phyloP scores from a whole-genome alignment of 495 filamentous ascomycete species.

The Cenococcum geophilum region DNA sequence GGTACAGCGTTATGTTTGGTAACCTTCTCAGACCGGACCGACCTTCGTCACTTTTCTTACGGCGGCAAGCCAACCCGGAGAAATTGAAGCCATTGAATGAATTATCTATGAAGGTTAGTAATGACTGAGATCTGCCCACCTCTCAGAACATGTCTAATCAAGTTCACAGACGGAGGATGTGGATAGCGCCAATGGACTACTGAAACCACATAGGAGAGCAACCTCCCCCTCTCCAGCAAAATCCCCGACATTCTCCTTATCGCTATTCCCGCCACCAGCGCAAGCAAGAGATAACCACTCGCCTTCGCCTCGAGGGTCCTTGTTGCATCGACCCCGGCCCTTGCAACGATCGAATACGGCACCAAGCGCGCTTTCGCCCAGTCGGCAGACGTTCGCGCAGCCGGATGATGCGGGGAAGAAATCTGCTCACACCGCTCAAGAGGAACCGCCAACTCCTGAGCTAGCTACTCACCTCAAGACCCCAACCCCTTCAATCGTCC shows the following conservation, averaged over 20 bases:
- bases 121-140: slow-evolving; percentile 6
- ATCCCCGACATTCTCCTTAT: slow-evolving; percentile 59
- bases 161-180: slow-evolving; percentile 15
- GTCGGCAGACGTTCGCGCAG: slow-evolving; percentile 22
- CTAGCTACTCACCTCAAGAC: slow-evolving; percentile 8
- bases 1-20: slow-evolving; percentile 94
- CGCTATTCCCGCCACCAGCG: slow-evolving; percentile 46
- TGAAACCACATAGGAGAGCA: slow-evolving; percentile 26
- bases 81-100: slow-evolving; percentile 50
- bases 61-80: slow-evolving; percentile 63
- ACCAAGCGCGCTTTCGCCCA: slow-evolving; percentile 47
- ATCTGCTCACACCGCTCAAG: slow-evolving; percentile 36
- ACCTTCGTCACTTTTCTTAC: slow-evolving; percentile 53
- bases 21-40: slow-evolving; percentile 54
- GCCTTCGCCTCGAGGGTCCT: slow-evolving; percentile 40
- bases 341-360: slow-evolving; percentile 55
- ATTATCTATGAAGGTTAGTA: slow-evolving; percentile 30
- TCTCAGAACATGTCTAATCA: slow-evolving; percentile 11
- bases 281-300: slow-evolving; percentile 22
- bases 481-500: slow-evolving; percentile 39
- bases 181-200: slow-evolving; percentile 7
- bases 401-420: slow-evolving; percentile 11
- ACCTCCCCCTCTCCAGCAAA: slow-evolving; percentile 26
- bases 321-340: slow-evolving; percentile 41
- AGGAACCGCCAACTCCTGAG: neutral